Percentiles rank a stretch among this genome's conserved stretches.
Conservation (phyloP, 106 monocot species). For the Gastrodia elata region DNA sequence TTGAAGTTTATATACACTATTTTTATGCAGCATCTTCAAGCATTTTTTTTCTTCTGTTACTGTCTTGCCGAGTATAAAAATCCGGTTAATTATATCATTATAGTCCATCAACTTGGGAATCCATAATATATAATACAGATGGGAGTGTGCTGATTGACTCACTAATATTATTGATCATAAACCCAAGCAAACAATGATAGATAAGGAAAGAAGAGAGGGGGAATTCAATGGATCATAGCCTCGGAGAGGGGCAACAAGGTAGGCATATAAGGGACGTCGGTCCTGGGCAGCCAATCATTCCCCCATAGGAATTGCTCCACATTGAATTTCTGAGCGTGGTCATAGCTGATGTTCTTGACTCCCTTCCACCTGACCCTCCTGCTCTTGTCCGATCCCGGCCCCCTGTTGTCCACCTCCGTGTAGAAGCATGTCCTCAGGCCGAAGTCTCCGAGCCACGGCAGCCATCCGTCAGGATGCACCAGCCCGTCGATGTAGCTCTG, state of each 20-base stretch:
- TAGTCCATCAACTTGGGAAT: too few relatives aligned
- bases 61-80: too few relatives aligned
- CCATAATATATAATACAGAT: too few relatives aligned
- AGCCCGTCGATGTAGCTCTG: slow-evolving; percentile 26
- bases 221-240: background rate
- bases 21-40: too few relatives aligned
- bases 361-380: slow-evolving; percentile 35
- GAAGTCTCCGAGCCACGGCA: slow-evolving; percentile 26
- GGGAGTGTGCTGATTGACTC: too few relatives aligned
- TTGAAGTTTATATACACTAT: too few relatives aligned
- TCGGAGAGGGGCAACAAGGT: slow-evolving; percentile 17
- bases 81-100: too few relatives aligned
- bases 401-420: slow-evolving; percentile 33
- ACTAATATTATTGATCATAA: background rate
- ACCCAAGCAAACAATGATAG: background rate
- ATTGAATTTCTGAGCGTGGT: slow-evolving; percentile 19
- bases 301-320: slow-evolving; percentile 28
- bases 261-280: slow-evolving; percentile 28
- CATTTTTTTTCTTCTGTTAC: too few relatives aligned
- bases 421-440: slow-evolving; percentile 30
- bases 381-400: slow-evolving; percentile 28
- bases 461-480: slow-evolving; percentile 34
- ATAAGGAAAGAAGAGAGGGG: background rate
- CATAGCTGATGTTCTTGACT: slow-evolving; percentile 17
- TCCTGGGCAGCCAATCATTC: slow-evolving; percentile 19